Evolutionary conservation across 2,329 filamentous ascomycete genomes (phyloP).

Genomic region (Rhytidhysteron rufulum): DNA sequence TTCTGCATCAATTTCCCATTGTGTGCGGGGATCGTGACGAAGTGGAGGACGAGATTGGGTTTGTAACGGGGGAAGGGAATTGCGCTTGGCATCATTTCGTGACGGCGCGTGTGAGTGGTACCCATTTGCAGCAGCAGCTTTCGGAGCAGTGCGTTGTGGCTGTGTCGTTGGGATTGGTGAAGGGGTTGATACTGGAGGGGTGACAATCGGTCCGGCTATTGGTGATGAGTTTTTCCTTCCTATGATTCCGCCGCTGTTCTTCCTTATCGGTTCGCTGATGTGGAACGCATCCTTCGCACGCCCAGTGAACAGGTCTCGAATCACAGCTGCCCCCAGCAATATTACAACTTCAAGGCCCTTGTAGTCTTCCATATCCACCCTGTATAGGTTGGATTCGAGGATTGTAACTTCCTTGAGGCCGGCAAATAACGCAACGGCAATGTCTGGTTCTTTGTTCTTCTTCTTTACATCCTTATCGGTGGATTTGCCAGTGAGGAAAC

Average conservation of each 20-base stretch:
- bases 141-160: conserved; percentile 13
- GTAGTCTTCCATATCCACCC: conserved; percentile 88
- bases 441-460: conserved; percentile 82
- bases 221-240: conserved; percentile 34
- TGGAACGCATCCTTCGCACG: conserved; percentile 76
- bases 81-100: conserved; percentile 18
- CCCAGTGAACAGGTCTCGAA: conserved; percentile 60
- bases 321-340: conserved; percentile 56
- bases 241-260: conserved; percentile 34
- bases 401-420: conserved; percentile 74
- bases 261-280: conserved; percentile 45
- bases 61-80: conserved; percentile 25
- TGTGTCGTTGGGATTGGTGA: conserved; percentile 18
- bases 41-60: conserved; percentile 30
- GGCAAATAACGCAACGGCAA: conserved; percentile 81
- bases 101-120: conserved; percentile 11
- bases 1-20: conserved; percentile 52
- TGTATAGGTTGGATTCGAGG: conserved; percentile 87
- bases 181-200: conserved; percentile 30
- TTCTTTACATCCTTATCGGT: conserved; percentile 63
- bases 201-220: conserved; percentile 18
- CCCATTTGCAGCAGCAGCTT: conserved; percentile 13
- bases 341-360: conserved; percentile 89
- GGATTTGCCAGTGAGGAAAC: conserved; percentile 76
- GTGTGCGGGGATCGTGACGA: conserved; percentile 46